Conservation (phyloP, 2,329 filamentous ascomycete species). For the Alternaria conjuncta region DNA sequence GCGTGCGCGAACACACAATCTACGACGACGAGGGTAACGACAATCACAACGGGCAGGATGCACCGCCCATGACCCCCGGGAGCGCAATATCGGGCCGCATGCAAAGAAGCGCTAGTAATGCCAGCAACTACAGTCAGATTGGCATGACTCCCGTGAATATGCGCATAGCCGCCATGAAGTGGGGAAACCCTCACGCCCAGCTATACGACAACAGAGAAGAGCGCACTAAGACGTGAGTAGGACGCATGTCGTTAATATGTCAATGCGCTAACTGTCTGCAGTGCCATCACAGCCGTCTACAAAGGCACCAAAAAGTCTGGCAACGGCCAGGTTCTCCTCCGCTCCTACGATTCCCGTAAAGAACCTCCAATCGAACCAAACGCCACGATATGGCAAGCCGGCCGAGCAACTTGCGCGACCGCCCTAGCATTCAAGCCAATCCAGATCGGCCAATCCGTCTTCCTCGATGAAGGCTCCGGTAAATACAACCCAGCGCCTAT, state of each 20-base stretch:
- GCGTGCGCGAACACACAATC: slow-evolving; percentile 80
- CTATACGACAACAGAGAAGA: slow-evolving; percentile 89
- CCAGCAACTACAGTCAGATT: slow-evolving; percentile 83
- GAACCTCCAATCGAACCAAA: slow-evolving; percentile 91
- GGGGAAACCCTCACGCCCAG: slow-evolving; percentile 82
- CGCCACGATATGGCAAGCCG: slow-evolving; percentile 96
- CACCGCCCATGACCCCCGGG: slow-evolving; percentile 48
- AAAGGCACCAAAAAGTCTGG: slow-evolving; percentile 76
- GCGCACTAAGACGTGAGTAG: slow-evolving; percentile 84
- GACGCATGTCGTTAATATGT: too few species aligned
- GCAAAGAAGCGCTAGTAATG: slow-evolving; percentile 74
- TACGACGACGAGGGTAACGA: slow-evolving; percentile 86
- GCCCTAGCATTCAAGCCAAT: slow-evolving; percentile 96
- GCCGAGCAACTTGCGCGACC: slow-evolving; percentile 89
- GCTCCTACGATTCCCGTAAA: slow-evolving; percentile 93
- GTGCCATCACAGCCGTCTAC: slow-evolving; percentile 88
- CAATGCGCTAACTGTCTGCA: slow-evolving; percentile 49
- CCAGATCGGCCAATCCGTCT: slow-evolving; percentile 88
- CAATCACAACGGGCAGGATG: slow-evolving; percentile 51
- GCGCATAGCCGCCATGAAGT: slow-evolving; percentile 58
- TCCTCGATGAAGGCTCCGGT: slow-evolving; percentile 90
- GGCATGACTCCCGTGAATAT: slow-evolving; percentile 66
- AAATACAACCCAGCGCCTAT: slow-evolving; percentile 90
- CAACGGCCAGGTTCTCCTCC: slow-evolving; percentile 71
- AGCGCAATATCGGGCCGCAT: slow-evolving; percentile 38